Conservation (phyloP, 1,284 basidiomycete genomes). For the Moesziomyces globuligerus region DNA sequence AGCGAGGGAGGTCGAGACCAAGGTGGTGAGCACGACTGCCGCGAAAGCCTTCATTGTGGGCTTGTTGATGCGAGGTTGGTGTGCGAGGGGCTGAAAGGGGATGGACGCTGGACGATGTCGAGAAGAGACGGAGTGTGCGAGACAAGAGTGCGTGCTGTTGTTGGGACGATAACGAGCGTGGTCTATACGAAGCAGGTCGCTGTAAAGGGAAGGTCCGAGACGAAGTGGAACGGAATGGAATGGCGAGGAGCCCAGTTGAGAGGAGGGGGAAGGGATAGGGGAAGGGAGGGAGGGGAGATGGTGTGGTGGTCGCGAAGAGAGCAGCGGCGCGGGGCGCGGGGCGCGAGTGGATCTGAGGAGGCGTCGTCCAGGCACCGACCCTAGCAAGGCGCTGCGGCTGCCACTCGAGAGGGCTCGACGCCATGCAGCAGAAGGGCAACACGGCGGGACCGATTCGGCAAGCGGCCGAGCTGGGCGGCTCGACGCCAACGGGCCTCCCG, state of each 20-base stretch:
- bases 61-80: neutral
- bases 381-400: no score
- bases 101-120: neutral
- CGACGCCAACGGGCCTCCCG: no score
- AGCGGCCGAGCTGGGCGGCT: no score
- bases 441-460: no score
- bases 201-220: slow-evolving; percentile 3
- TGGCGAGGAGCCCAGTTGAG: slow-evolving; percentile 8
- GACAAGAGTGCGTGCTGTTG: slow-evolving; percentile 8
- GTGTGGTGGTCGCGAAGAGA: slow-evolving; percentile 7
- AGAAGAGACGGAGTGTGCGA: slow-evolving; percentile 5
- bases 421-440: no score
- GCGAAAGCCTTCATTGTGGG: slow-evolving; percentile 34
- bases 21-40: slow-evolving; percentile 25
- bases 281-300: slow-evolving; percentile 3
- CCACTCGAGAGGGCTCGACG: no score
- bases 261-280: slow-evolving; percentile 1
- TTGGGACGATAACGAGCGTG: slow-evolving; percentile 33
- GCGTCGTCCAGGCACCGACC: no score
- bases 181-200: slow-evolving; percentile 6
- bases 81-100: neutral
- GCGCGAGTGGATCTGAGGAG: no score
- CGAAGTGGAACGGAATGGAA: neutral
- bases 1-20: slow-evolving; percentile 34
- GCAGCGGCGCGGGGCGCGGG: no score